Evolutionary conservation across 108 stramenopile species (phyloP), one percentile per base, ranked within the genome.

Genomic region (Seminavis robusta): DNA sequence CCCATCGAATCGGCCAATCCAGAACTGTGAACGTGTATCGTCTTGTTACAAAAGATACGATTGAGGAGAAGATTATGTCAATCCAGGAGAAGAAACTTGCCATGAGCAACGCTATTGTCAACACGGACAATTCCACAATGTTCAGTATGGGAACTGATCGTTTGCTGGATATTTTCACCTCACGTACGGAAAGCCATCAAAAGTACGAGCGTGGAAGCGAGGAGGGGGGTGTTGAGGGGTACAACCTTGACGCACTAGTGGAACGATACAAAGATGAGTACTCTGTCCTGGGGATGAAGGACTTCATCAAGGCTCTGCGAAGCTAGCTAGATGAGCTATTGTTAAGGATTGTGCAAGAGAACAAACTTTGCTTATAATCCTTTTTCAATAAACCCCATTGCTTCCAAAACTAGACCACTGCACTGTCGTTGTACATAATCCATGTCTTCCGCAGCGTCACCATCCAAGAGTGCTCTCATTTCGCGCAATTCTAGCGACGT

Each of bases 41-140:
- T 11, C 82, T 98, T 28, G 85, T 98, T 2, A 93, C 94, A 8
- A 48, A 50, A 23, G 71, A 79, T 63, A 88, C 95, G 1, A 81
- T 96, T 31, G 97, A 98, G 71, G 94, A 96, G 62, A 86, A 90
- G 42, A 92, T 95, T 7, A 80, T 90, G 89, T 30, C 77, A 50
- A 47, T 89, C 4, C 89, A 94, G 48, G 43, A 71, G 19, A 67
- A 52, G 2, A 94, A 94, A 51, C 51, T 80, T 47, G 81, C 73
- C 7, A 81, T 85, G 60, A 85, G 85, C 48, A 72, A 91, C 2
- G 86, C 85, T 2, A 84, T 94, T 23, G 88, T 94, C 16, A 91
- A 85, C 63, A 45, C 89, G 0, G 88, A 94, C 1, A 94, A 94
- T 69, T 85, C 83, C 0, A 77, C 85, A 10, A 71, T 94, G 86